phyloP scores from a whole-genome alignment of 2,329 filamentous ascomycete genomes.

The Trichophyton equinum region DNA sequence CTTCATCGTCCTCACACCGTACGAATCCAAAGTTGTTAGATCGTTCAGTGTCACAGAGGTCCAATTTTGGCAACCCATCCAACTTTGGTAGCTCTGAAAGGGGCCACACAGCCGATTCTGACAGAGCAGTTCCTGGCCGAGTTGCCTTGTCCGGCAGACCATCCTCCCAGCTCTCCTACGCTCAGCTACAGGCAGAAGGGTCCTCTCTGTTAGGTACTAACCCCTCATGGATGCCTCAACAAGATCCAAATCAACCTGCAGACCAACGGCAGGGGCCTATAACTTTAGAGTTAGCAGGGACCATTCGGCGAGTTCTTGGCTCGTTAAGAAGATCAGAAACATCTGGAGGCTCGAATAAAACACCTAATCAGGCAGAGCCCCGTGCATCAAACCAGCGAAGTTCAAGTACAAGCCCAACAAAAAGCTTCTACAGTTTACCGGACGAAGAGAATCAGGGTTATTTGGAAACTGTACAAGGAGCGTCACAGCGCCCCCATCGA shows the following conservation, averaged over 20 bases:
- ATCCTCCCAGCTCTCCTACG: constrained; percentile 33
- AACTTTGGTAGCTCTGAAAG: background rate
- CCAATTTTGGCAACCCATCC: background rate
- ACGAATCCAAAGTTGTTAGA: constrained; percentile 9
- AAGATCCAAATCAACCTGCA: constrained; percentile 12
- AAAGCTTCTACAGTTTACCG: constrained; percentile 12
- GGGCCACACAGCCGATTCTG: background rate
- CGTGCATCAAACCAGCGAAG: constrained; percentile 11
- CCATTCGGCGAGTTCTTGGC: constrained; percentile 45
- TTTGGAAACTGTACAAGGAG: background rate
- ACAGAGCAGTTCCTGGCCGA: background rate
- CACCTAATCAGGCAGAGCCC: background rate
- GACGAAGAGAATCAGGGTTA: constrained; percentile 6
- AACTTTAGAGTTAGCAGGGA: background rate
- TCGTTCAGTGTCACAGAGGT: constrained; percentile 4
- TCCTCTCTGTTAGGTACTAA: constrained; percentile 39
- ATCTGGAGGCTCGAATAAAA: background rate
- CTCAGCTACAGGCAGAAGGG: constrained; percentile 40
- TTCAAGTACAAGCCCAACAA: constrained; percentile 18
- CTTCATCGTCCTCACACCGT: constrained; percentile 11
- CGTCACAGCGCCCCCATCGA: constrained; percentile 21
- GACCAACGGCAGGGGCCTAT: constrained; percentile 41
- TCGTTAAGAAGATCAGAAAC: constrained; percentile 18
- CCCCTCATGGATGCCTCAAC: constrained; percentile 20
- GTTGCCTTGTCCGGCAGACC: constrained; percentile 15